phyloP scores from a whole-genome alignment of 176 grass and related monocot species.

The Rhipidocladum racemiflorum region DNA sequence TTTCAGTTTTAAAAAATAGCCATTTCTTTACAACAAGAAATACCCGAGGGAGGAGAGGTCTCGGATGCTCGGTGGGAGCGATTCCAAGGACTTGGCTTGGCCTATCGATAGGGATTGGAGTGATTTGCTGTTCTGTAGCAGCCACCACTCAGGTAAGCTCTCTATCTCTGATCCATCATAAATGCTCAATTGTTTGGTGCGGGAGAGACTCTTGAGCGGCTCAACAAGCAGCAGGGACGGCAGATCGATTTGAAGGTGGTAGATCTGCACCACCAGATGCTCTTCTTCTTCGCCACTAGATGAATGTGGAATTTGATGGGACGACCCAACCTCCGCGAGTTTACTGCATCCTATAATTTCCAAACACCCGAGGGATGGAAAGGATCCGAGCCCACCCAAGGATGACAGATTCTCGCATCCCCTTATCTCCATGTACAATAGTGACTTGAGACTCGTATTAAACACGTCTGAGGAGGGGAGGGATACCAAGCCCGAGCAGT shows the following conservation, averaged over 20 bases:
- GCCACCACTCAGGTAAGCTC: no score
- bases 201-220: no score
- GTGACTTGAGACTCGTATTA: neutral
- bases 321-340: neutral
- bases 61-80: neutral
- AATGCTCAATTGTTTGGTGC: no score
- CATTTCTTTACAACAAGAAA: no score
- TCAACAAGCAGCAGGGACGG: neutral
- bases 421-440: accelerated
- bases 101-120: accelerated
- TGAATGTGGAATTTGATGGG: neutral
- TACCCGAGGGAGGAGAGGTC: constrained; percentile 20
- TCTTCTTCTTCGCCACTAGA: neutral
- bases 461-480: neutral
- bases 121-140: neutral
- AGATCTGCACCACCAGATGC: neutral
- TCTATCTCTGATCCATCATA: no score
- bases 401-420: neutral
- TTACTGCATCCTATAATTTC: accelerated
- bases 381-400: neutral
- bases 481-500: neutral
- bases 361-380: accelerated
- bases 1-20: no score
- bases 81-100: neutral
- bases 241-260: accelerated